Base-by-base conservation (phyloP, 306 rosid species). In the Rosa persica region DNA sequence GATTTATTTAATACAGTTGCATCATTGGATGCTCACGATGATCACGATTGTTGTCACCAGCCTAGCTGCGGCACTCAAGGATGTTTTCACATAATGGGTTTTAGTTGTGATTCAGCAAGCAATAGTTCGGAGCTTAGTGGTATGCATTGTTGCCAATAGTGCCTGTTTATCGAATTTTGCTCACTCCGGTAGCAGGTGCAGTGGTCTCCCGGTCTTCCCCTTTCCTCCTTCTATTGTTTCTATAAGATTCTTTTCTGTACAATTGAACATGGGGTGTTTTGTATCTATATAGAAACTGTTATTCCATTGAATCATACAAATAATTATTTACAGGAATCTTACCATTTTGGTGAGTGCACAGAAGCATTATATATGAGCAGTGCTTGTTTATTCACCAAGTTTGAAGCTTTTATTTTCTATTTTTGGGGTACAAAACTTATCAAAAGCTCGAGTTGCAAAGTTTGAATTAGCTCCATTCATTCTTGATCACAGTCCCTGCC, bases 241-340 rank as follows among this genome's bases (percentile, higher is more conserved):
- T 69, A 23, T 77, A 67, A 82, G 68, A 80, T 84, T 87, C 82
- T 68, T 79, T 81, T 70, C 72, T 75, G 78, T 82, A 72, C 79
- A 51, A 84, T 85, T 72, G 88, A 77, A 83, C 82, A 75, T 68
- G 76, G 82, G 75, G 83, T 39, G 44, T 79, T 82, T 82, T 82
- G 84, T 82, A 80, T 74, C 83, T 79, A 62, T 77, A 80, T 77
- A 79, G 81, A 77, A 82, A 81, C 61, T 65, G 85, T 61, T 74
- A 46, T 76, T 76, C 70, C 81, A 71, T 10, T 25, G 23, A 68
- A 25, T 40, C n/a, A 71, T 15, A 81, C 23, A 54, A 72, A 49
- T 44, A 46, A 62, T 65, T 46, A 3, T 69, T 34, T 57, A 40
- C 61, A 36, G 72, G 6, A 74, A 30, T 65, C 60, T 70, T n/a